Base-by-base conservation (phyloP, 306 rosid species). In the Crataegus laevigata region DNA sequence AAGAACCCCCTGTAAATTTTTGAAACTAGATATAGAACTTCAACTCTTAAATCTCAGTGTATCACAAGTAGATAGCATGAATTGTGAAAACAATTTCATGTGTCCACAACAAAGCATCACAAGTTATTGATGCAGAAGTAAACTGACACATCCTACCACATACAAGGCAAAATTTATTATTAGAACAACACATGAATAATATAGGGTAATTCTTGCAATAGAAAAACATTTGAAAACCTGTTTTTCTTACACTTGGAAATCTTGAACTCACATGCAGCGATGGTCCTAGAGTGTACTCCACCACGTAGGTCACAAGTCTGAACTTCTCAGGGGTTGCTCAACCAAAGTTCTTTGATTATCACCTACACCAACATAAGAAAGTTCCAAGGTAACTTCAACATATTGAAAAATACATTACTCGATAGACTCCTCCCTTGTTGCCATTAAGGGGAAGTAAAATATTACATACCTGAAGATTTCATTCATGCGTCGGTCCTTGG, bases 311-410 rank as follows among this genome's bases (percentile, higher is more conserved):
- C 64, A 64, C 10, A 66, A 64, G 51, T 28, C 57, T 10, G 12
- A 73, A 59, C 57, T 57, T 74, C 77, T 82, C 75, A 61, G 40
- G 43, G 52, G 36, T 59, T 42, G 55, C 69, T 24, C 65, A 36
- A 72, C 57, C 28, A 26, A 68, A 52, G 74, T 30, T 25, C 58
- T 54, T 42, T 29, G 51, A 32, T 62, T 78, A 65, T 59, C 67
- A 73, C 78, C 84, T 36, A 74, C 62, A 80, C 15, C 66, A 62
- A 77, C 55, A 72, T 21, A 40, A 80, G 38, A 74, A 77, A 74
- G 43, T 73, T 11, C 21, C 40, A 74, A n/a, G 24, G 69, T 61
- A 51, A 47, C 75, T 69, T 5, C n/a, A 75, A 65, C 18, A 55
- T 51, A 65, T 40, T 36, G 58, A 22, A 30, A 60, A 64, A 57